Percentiles rank a stretch among this genome's conserved stretches.
Conservation (phyloP, 1,284 basidiomycete genomes). For the Calocybe gambosa region DNA sequence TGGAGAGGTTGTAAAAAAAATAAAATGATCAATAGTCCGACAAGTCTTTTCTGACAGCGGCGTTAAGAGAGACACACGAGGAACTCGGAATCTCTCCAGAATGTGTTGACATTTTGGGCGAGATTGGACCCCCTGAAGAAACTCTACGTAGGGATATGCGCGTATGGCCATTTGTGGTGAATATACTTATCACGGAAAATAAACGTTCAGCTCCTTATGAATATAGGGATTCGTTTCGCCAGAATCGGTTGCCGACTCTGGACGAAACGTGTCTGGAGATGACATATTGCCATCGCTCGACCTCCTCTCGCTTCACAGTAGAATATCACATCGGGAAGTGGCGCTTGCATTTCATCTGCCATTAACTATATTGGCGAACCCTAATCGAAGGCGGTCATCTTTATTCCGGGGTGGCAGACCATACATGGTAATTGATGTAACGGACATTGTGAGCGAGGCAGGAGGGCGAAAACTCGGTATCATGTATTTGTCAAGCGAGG, state of each 20-base stretch:
- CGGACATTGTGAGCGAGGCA: slow-evolving; percentile 44
- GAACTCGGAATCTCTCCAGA: slow-evolving; percentile 58
- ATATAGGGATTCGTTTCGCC: slow-evolving; percentile 59
- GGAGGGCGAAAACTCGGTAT: slow-evolving; percentile 20
- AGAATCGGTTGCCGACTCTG: slow-evolving; percentile 7
- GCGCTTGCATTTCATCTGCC: slow-evolving; percentile 67
- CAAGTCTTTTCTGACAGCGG: slow-evolving; percentile 49
- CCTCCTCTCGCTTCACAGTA: slow-evolving; percentile 38
- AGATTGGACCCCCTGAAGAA: slow-evolving; percentile 54
- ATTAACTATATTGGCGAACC: slow-evolving; percentile 41
- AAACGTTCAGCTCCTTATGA: slow-evolving; percentile 5
- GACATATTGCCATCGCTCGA: slow-evolving; percentile 56
- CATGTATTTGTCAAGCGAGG: slow-evolving; percentile 21
- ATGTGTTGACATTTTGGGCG: slow-evolving; percentile 60
- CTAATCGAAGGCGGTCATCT: slow-evolving; percentile 41
- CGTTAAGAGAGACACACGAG: slow-evolving; percentile 68
- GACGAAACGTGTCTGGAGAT: slow-evolving; percentile 24
- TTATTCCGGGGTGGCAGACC: slow-evolving; percentile 53
- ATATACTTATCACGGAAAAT: slow-evolving; percentile 22
- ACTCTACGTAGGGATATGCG: slow-evolving; percentile 52
- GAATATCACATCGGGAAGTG: slow-evolving; percentile 58
- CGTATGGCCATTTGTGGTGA: slow-evolving; percentile 73
- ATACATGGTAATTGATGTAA: slow-evolving; percentile 66
- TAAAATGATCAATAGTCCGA: slow-evolving; percentile 30
- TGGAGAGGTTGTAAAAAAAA: neutral